Evolutionary conservation across 106 monocot species (phyloP), one percentile per base, ranked within the genome.

Genomic region (Posidonia australis): DNA sequence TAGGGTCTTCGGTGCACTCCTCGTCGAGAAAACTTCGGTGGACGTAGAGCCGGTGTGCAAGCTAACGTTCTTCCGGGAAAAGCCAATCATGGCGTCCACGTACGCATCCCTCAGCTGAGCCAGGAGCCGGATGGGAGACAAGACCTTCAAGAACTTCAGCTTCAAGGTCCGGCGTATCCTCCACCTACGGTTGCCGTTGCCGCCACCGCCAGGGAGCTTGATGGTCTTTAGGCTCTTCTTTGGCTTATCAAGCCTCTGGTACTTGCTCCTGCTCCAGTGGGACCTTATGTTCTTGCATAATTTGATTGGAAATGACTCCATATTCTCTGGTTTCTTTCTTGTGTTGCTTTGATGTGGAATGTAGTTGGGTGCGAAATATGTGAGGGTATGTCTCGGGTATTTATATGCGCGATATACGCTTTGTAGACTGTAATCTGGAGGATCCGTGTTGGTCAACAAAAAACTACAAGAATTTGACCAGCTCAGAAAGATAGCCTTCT

Each of bases 31-130:
- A 0, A 41, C 51, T 17, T 70, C 80, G 5, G 69, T 79, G 17
- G 77, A 62, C 1, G 66, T 65, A 5, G 55, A 21, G 28, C 43
- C 51, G 41, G 64, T 52, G n/a, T 46, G 2, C 61, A 54, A 11
- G 0, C 54, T 28, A 5, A 49, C 65, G 20, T 73, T 70, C 67
- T 46, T 73, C 23, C 70, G 66, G 1, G 77, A 67, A 44, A 84
- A 7, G 13, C 70, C 65, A 30, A 84, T 44, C 84, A 84, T 84
- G 56, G 65, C 46, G 26, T 71, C 52, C 16, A 84, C 58, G 58
- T 84, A 80, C 1, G 73, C 66, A 12, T 84, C 77, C 36, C 74
- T 46, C 22, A 77, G 6, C 28, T 68, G 63, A 23, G 42, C 57
- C 44, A 77, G 27, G 9, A 76, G 43, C 41, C 72, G 42, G 42